phyloP scores from a whole-genome alignment of 805 yeast genomes.

The Lipomyces oligophaga region DNA sequence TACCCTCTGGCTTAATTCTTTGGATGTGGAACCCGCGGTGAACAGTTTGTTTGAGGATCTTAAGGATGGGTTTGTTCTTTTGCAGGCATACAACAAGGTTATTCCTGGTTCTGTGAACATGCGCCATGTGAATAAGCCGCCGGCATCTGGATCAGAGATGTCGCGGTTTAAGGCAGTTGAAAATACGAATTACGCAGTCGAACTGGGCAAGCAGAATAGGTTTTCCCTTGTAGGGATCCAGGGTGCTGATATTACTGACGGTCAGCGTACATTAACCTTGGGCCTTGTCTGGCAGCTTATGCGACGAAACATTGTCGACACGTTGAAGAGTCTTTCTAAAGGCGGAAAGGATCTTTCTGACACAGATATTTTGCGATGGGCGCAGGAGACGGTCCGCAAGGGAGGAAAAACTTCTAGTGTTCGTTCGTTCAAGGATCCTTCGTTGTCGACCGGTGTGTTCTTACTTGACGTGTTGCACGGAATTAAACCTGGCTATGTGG shows the following conservation, averaged over 20 bases:
- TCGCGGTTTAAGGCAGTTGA: conserved; percentile 93
- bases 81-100: conserved; percentile 94
- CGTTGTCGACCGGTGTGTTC: conserved; percentile 73
- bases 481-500: conserved; percentile 95
- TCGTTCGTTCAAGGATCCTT: conserved; percentile 81
- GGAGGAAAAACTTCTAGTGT: conserved; percentile 69
- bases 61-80: conserved; percentile 81
- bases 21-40: conserved; percentile 94
- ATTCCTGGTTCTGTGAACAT: conserved; percentile 85
- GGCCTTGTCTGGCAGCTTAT: conserved; percentile 98
- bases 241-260: conserved; percentile 95
- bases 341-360: conserved; percentile 77
- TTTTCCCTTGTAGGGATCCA: conserved; percentile 97
- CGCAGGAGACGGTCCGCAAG: conserved; percentile 74
- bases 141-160: conserved; percentile 68
- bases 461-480: conserved; percentile 88
- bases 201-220: conserved; percentile 84
- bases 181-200: conserved; percentile 98
- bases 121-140: conserved; percentile 78
- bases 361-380: conserved; percentile 88
- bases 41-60: conserved; percentile 88
- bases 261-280: conserved; percentile 79
- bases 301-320: conserved; percentile 90
- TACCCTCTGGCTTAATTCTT: conserved; percentile 93
- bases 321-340: conserved; percentile 67